A percentile compares a stretch with the other conserved stretches of the same genome.
These are phyloP conservation scores for Picochlorum sp. DNA, from an alignment of 139 green algal species.

Conservation along the genomic window DNA sequence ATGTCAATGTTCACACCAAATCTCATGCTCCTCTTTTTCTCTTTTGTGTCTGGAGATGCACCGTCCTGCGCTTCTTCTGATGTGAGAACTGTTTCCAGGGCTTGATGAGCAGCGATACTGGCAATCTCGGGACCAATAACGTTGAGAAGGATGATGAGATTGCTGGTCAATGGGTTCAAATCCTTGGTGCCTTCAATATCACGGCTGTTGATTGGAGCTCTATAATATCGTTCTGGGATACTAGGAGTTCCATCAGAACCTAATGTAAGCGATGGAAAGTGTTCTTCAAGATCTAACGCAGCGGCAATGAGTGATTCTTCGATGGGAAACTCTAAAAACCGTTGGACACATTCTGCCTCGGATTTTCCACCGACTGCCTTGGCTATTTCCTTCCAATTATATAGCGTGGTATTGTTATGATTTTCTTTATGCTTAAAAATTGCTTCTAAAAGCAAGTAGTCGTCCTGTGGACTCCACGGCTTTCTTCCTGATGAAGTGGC, in stretches of 20 bases:
- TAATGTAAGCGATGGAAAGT: too few species aligned
- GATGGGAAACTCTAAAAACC: conserved; percentile 85
- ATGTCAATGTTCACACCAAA: too few species aligned
- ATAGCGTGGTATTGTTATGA: too few species aligned
- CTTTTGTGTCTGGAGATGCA: conserved; percentile 2
- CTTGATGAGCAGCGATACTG: conserved; percentile 67
- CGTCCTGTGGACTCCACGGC: conserved; percentile 64
- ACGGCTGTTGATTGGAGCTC: conserved; percentile 32
- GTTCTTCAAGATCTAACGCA: conserved; percentile 8
- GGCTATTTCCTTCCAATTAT: conserved; percentile 69
- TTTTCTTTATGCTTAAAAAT: conserved; percentile 76
- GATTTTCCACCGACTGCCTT: conserved; percentile 78
- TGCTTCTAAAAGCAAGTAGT: conserved; percentile 59
- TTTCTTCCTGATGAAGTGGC: conserved; percentile 14
- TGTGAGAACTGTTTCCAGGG: conserved; percentile 62
- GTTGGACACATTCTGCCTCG: conserved; percentile 71
- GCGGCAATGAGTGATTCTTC: conserved; percentile 63
- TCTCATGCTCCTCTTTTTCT: background rate
- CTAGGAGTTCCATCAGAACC: too few species aligned
- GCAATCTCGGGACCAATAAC: conserved; percentile 75
- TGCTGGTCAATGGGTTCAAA: conserved; percentile 75
- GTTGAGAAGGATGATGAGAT: conserved; percentile 65
- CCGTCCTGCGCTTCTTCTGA: conserved; percentile 31
- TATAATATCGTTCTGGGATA: background rate
- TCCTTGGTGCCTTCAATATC: conserved; percentile 45